Conservation (phyloP, 164 flowering plant species). For the Tinospora cordifolia region DNA sequence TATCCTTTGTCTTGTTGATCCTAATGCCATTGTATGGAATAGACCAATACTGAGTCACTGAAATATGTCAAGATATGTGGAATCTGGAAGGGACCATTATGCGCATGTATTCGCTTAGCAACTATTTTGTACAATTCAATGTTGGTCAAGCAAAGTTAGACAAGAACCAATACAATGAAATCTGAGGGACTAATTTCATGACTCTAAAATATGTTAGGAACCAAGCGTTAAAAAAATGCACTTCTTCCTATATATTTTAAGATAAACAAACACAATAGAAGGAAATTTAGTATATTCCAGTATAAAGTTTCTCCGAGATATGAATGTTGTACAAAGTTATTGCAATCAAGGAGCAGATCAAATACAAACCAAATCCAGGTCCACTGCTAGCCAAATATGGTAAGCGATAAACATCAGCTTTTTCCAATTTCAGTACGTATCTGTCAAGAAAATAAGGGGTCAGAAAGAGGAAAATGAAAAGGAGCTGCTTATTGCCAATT, state of each 20-base stretch:
- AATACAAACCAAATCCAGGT: conserved; percentile 87
- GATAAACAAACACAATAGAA: not conserved
- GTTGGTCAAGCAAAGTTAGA: too few relatives aligned
- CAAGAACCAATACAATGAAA: too few relatives aligned
- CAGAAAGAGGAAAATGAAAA: not conserved
- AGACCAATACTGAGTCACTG: too few relatives aligned
- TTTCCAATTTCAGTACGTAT: conserved; percentile 85
- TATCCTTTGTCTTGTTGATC: too few relatives aligned
- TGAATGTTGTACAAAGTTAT: not conserved
- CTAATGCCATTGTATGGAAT: too few relatives aligned
- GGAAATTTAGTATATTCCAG: not conserved
- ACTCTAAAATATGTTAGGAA: not conserved
- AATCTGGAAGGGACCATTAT: too few relatives aligned
- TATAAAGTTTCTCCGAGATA: not conserved
- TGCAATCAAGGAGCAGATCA: not conserved
- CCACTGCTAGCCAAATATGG: conserved; percentile 89
- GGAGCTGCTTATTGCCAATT: not conserved
- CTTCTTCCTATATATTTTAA: not conserved
- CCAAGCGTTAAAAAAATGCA: not conserved
- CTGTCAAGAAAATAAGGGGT: conserved; percentile 31
- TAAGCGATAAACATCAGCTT: conserved; percentile 91
- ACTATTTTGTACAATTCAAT: not conserved
- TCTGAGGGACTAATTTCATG: not conserved
- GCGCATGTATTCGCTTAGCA: not conserved
- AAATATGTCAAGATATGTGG: too few relatives aligned